These are phyloP conservation scores for Boletus fagicola DNA, from an alignment of 768 basidiomycete genomes.

Conservation along the genomic window DNA sequence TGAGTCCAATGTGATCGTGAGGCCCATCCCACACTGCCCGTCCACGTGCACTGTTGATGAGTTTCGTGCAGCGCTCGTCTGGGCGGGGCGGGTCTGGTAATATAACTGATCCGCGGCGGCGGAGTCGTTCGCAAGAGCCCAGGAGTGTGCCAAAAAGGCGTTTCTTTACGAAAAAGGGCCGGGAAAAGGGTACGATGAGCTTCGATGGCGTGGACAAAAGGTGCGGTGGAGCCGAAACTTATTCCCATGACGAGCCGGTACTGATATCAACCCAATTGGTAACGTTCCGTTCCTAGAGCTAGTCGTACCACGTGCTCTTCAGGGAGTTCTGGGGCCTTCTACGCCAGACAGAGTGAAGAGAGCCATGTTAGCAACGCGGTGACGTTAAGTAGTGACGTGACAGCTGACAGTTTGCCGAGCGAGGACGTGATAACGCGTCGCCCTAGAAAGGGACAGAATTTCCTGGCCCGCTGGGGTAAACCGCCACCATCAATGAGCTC, in stretches of 20 bases:
- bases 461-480: conserved; percentile 5
- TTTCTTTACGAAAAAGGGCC: conserved; percentile 19
- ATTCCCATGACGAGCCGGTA: background rate
- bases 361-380: background rate
- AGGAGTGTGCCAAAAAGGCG: background rate
- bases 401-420: background rate
- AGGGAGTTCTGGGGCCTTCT: background rate
- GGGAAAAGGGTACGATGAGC: background rate
- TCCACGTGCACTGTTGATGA: background rate
- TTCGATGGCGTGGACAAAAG: background rate
- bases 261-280: background rate
- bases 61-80: conserved; percentile 20
- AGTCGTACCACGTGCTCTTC: conserved; percentile 18
- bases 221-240: background rate
- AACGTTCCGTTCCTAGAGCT: background rate
- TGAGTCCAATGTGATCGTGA: conserved; percentile 20
- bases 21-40: background rate
- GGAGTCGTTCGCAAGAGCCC: conserved; percentile 8
- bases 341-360: background rate
- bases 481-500: background rate
- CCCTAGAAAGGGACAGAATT: background rate
- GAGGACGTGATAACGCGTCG: background rate
- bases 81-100: conserved; percentile 30
- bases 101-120: conserved; percentile 15
- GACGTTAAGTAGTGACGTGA: conserved; percentile 3